These are phyloP conservation scores for Luvunga scandens DNA, from an alignment of 345 rosid genomes.

Conservation along the genomic window DNA sequence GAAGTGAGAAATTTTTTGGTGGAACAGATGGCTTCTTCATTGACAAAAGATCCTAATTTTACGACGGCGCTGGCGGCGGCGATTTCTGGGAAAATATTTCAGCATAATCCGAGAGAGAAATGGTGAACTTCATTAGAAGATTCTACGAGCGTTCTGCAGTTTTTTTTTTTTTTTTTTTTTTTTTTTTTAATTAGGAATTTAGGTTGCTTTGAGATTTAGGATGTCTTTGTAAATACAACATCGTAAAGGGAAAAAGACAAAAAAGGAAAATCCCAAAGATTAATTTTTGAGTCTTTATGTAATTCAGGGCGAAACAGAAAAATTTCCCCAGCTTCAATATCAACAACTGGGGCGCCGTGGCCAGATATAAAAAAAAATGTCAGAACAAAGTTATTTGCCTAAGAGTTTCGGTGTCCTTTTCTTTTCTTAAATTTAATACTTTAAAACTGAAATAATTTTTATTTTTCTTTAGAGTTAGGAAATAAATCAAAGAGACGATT, in stretches of 20 bases:
- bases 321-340: not conserved
- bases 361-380: not conserved
- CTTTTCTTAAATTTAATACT: too few species aligned
- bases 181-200: not conserved
- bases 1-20: conserved; percentile 66
- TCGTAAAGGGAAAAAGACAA: not conserved
- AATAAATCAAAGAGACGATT: too few species aligned
- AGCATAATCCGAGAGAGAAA: conserved; percentile 40
- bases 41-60: conserved; percentile 91
- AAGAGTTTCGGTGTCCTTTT: too few species aligned
- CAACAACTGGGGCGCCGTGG: not conserved
- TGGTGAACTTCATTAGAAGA: conserved; percentile 21
- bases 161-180: not conserved
- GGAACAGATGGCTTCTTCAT: conserved; percentile 92
- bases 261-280: not conserved
- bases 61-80: conserved; percentile 97
- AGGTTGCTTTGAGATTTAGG: conserved; percentile 5
- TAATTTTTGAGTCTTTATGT: not conserved
- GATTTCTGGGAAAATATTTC: conserved; percentile 73
- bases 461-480: too few species aligned
- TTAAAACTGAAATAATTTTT: too few species aligned
- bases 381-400: not conserved
- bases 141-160: too few species aligned
- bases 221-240: conserved; percentile 21
- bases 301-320: not conserved